Evolutionary conservation across 2,329 filamentous ascomycete genomes (phyloP).

Genomic region (Sordariomycetes sp.): DNA sequence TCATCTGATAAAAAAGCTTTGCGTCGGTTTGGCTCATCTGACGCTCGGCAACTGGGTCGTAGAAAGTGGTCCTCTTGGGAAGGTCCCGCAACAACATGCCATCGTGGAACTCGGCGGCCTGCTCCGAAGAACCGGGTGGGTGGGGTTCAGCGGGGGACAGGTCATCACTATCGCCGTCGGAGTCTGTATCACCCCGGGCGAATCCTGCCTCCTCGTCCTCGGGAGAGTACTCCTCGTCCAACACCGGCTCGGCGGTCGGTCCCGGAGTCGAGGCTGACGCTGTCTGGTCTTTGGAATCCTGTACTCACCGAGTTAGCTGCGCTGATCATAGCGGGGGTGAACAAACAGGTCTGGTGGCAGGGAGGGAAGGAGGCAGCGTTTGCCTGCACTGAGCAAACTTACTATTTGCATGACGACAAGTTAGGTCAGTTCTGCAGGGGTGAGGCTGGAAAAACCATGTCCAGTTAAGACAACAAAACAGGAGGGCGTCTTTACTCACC

Average conservation of each 20-base stretch:
- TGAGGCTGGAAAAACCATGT: too few species aligned
- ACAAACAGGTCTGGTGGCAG: background rate
- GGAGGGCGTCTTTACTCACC: too few species aligned
- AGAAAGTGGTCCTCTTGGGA: slow-evolving; percentile 70
- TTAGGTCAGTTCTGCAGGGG: background rate
- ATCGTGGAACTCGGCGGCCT: slow-evolving; percentile 27
- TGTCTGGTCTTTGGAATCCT: background rate
- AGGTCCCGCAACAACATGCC: slow-evolving; percentile 52
- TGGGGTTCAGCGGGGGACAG: background rate
- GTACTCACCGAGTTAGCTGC: background rate
- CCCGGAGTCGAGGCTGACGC: background rate
- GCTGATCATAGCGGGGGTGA: background rate
- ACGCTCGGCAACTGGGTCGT: slow-evolving; percentile 88
- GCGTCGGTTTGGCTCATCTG: slow-evolving; percentile 90
- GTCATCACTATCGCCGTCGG: slow-evolving; percentile 5
- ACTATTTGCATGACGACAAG: background rate
- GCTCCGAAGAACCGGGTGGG: slow-evolving; percentile 1
- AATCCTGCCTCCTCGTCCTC: slow-evolving; percentile 1
- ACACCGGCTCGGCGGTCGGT: slow-evolving; percentile 9
- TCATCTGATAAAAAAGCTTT: slow-evolving; percentile 80
- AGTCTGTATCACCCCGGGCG: slow-evolving; percentile 1
- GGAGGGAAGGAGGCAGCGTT: background rate
- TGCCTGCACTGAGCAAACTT: background rate
- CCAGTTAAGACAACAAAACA: too few species aligned
- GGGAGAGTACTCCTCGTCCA: slow-evolving; percentile 19